Percentiles rank a stretch among this genome's conserved stretches.
Conservation (phyloP, 192 early-diverging fungal genomes). For the Linnemannia schmuckeri region DNA sequence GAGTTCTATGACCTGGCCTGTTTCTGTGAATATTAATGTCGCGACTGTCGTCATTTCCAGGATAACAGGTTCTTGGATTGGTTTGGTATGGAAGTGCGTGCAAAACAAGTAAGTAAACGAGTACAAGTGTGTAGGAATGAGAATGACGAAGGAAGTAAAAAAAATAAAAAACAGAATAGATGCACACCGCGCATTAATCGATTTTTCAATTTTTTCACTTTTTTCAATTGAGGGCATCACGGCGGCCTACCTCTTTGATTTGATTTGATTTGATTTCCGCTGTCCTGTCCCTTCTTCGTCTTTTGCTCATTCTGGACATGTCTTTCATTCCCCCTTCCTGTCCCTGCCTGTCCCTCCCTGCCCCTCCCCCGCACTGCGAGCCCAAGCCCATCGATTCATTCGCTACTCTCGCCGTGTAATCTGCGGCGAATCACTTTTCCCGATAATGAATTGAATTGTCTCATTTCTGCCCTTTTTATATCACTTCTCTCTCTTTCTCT, state of each 20-base stretch:
- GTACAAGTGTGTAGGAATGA: no score
- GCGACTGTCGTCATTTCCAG: background rate
- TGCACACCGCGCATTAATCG: no score
- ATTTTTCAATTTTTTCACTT: no score
- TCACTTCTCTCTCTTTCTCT: background rate
- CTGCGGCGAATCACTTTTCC: constrained; percentile 22
- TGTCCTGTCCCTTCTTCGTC: background rate
- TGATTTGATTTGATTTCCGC: no score
- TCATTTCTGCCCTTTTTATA: background rate
- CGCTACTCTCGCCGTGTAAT: background rate
- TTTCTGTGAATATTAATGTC: background rate
- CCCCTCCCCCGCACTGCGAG: background rate
- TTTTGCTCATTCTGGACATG: no score
- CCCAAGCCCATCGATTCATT: background rate
- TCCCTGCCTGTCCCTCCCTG: background rate
- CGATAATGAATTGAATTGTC: background rate
- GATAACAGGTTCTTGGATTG: no score
- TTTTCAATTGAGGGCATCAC: no score
- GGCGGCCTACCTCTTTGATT: no score
- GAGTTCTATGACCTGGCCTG: constrained; percentile 16
- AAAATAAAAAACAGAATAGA: no score
- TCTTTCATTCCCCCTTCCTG: background rate
- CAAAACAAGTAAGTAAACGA: no score
- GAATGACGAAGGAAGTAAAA: no score
- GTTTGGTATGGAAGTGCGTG: no score